Percentiles rank a stretch among this genome's conserved stretches.
Conservation (phyloP, 2,329 filamentous ascomycete genomes). For the Thelonectria rubi region DNA sequence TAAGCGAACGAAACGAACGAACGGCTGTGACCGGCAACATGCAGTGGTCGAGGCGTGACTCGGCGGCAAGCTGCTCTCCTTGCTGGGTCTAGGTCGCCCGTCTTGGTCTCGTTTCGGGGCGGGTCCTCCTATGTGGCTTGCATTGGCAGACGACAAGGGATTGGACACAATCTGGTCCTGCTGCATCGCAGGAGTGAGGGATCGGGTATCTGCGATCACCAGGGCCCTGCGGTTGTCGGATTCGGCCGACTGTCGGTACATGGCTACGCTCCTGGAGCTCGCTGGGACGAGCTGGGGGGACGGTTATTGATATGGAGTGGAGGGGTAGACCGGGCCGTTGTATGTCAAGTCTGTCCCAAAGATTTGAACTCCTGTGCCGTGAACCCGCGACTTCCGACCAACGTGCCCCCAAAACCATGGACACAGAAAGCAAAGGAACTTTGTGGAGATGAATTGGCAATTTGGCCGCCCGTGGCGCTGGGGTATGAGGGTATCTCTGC, state of each 20-base stretch:
- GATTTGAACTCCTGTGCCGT: slow-evolving; percentile 15
- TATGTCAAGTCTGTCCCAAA: neutral
- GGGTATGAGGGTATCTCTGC: slow-evolving; percentile 7
- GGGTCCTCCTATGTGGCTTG: slow-evolving; percentile 36
- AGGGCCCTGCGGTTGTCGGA: slow-evolving; percentile 20
- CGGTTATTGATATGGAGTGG: neutral
- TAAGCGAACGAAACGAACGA: slow-evolving; percentile 27
- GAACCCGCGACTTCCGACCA: slow-evolving; percentile 11
- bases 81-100: slow-evolving; percentile 14
- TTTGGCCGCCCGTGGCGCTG: slow-evolving; percentile 9
- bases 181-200: slow-evolving; percentile 21
- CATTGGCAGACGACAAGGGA: slow-evolving; percentile 31
- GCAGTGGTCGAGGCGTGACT: slow-evolving; percentile 26
- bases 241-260: slow-evolving; percentile 18
- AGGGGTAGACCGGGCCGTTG: slow-evolving; percentile 16
- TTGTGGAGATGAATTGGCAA: slow-evolving; percentile 5
- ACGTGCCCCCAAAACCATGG: neutral
- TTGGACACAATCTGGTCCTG: slow-evolving; percentile 12
- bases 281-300: neutral
- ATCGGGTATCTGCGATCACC: slow-evolving; percentile 27
- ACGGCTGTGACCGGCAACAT: slow-evolving; percentile 29
- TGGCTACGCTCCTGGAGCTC: neutral
- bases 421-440: neutral
- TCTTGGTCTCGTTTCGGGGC: slow-evolving; percentile 6
- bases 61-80: slow-evolving; percentile 9